A percentile compares a stretch with the other conserved stretches of the same genome.
Conservation (phyloP, 495 filamentous ascomycete species). For the Pyronema omphalodes region DNA sequence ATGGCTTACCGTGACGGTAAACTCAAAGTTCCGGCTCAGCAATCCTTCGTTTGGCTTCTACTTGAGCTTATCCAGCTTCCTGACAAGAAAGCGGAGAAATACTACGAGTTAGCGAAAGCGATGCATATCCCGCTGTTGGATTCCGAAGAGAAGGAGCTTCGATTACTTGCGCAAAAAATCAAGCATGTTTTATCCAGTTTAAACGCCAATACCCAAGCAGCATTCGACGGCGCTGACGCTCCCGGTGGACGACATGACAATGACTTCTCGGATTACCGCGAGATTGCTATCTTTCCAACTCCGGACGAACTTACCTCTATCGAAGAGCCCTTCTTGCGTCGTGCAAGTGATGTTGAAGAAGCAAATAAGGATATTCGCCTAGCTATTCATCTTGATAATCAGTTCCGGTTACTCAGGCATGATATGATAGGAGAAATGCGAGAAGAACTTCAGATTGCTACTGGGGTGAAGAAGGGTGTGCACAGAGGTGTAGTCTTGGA, state of each 20-base stretch:
- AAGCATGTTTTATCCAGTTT: slow-evolving; percentile 22
- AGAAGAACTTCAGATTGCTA: slow-evolving; percentile 34
- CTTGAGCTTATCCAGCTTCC: slow-evolving; percentile 37
- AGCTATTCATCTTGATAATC: slow-evolving; percentile 47
- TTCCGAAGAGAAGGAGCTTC: slow-evolving; percentile 12
- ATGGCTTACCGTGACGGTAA: slow-evolving; percentile 25
- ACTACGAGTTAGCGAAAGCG: slow-evolving; percentile 23
- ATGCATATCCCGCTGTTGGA: neutral
- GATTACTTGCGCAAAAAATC: slow-evolving; percentile 30
- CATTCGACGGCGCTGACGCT: slow-evolving; percentile 1
- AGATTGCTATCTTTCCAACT: slow-evolving; percentile 50
- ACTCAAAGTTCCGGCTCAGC: slow-evolving; percentile 27
- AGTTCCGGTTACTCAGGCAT: slow-evolving; percentile 59
- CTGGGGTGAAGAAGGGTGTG: slow-evolving; percentile 27
- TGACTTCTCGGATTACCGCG: slow-evolving; percentile 42
- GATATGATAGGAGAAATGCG: slow-evolving; percentile 53
- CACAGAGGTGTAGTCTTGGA: slow-evolving; percentile 22
- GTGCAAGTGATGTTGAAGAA: slow-evolving; percentile 28
- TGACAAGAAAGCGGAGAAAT: slow-evolving; percentile 11
- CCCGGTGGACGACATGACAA: slow-evolving; percentile 69
- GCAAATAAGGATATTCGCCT: slow-evolving; percentile 26
- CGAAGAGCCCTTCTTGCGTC: slow-evolving; percentile 41
- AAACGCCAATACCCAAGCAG: neutral
- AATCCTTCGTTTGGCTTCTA: slow-evolving; percentile 42
- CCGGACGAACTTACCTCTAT: slow-evolving; percentile 44